Conservation (phyloP, 768 basidiomycete species). For the Polyporus arcularius region DNA sequence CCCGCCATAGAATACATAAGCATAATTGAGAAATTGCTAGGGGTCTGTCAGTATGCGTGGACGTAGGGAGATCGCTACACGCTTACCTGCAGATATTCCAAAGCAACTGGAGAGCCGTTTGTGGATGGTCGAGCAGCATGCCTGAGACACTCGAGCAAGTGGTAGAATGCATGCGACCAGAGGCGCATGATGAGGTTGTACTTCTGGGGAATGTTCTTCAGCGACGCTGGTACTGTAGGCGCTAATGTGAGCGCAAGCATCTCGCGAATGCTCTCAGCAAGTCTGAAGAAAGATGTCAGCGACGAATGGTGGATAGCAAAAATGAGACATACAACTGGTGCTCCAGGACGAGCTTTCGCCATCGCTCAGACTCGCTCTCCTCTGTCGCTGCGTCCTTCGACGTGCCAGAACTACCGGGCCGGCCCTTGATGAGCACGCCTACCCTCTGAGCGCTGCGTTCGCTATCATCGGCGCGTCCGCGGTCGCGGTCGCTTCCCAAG, state of each 20-base stretch:
- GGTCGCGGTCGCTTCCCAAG: conserved; percentile 51
- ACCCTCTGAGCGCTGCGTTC: conserved; percentile 38
- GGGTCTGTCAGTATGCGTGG: not conserved
- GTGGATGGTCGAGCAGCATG: conserved; percentile 63
- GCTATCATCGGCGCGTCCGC: conserved; percentile 25
- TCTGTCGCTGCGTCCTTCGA: conserved; percentile 35
- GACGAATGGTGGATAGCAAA: conserved; percentile 5
- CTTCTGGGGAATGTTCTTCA: conserved; percentile 87
- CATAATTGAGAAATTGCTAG: conserved; percentile 87
- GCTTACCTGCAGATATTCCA: conserved; percentile 77
- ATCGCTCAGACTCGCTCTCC: conserved; percentile 74
- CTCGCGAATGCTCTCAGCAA: conserved; percentile 89
- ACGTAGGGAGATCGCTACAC: not conserved
- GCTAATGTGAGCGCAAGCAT: conserved; percentile 84
- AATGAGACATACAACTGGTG: conserved; percentile 75
- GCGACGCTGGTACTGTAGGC: conserved; percentile 83
- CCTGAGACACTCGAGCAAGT: conserved; percentile 86
- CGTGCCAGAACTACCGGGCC: conserved; percentile 28
- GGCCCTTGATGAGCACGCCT: conserved; percentile 41
- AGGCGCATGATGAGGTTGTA: conserved; percentile 95
- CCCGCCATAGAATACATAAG: conserved; percentile 91
- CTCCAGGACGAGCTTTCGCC: conserved; percentile 67
- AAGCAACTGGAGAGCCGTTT: conserved; percentile 55
- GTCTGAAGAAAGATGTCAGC: conserved; percentile 43
- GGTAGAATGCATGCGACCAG: conserved; percentile 91